Evolutionary conservation across 768 basidiomycete genomes (phyloP).

Genomic region (Myochromella boudieri): DNA sequence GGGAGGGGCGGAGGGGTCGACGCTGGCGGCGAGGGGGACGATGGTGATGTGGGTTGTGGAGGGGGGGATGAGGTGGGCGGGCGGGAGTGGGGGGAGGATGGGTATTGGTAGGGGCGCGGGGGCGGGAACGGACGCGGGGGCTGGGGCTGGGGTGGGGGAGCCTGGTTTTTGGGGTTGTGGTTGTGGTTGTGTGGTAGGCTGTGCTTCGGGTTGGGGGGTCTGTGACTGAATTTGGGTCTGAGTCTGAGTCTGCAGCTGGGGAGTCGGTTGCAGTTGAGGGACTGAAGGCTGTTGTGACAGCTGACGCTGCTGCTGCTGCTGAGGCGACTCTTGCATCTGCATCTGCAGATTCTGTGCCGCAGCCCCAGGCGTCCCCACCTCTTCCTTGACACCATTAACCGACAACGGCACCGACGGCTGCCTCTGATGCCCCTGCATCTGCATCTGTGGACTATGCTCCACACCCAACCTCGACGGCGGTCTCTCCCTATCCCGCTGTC

Average conservation of each 20-base stretch:
- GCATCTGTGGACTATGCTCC: conserved; percentile 1
- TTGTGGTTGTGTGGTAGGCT: neutral
- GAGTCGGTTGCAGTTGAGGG: conserved; percentile 5
- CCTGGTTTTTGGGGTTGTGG: neutral
- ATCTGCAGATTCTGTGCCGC: neutral
- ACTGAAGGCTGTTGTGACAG: neutral
- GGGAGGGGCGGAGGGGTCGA: conserved; percentile 60
- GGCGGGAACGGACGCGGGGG: neutral
- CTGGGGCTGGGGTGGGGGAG: neutral
- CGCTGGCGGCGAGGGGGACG: conserved; percentile 55
- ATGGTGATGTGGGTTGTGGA: conserved; percentile 58
- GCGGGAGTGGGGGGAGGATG: conserved; percentile 38
- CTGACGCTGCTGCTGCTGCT: conserved; percentile 5
- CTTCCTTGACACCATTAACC: neutral
- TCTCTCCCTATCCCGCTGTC: too few relatives aligned
- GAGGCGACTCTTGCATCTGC: neutral
- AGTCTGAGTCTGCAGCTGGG: neutral
- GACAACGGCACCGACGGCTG: conserved; percentile 15
- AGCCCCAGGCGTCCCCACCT: neutral
- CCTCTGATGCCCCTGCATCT: conserved; percentile 5
- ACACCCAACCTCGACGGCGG: conserved; percentile 10
- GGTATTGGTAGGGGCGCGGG: neutral
- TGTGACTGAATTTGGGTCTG: conserved; percentile 11
- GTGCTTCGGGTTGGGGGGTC: too few relatives aligned
- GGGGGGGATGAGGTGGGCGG: conserved; percentile 49